A percentile compares a stretch with the other conserved stretches of the same genome.
These are phyloP conservation scores for Viridothelium virens DNA, from an alignment of 495 filamentous ascomycete genomes.

Conservation along the genomic window DNA sequence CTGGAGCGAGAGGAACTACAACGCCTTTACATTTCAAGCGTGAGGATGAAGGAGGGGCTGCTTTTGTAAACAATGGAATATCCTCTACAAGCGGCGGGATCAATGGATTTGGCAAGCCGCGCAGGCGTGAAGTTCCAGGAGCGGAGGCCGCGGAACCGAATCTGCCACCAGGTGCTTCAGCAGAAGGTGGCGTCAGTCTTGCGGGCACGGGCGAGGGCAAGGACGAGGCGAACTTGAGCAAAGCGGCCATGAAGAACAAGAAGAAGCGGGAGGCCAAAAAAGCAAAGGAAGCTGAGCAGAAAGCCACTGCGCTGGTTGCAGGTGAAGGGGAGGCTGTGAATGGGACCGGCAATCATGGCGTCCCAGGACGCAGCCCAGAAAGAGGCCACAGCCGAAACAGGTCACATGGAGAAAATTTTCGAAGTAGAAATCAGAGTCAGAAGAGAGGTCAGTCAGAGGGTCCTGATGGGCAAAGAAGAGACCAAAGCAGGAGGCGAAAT, in stretches of 20 bases:
- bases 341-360: constrained; percentile 21
- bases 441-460: constrained; percentile 26
- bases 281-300: constrained; percentile 64
- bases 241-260: constrained; percentile 92
- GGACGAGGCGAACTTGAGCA: constrained; percentile 62
- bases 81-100: constrained; percentile 45
- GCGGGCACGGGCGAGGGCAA: constrained; percentile 46
- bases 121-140: constrained; percentile 68
- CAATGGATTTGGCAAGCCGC: constrained; percentile 73
- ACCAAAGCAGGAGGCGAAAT: constrained; percentile 19
- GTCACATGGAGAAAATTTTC: constrained; percentile 1
- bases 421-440: constrained; percentile 33
- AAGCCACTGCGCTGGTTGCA: constrained; percentile 38
- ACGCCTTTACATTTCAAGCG: constrained; percentile 95
- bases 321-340: constrained; percentile 24
- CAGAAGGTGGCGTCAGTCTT: constrained; percentile 62
- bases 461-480: constrained; percentile 35
- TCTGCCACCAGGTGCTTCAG: constrained; percentile 58
- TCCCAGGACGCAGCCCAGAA: constrained; percentile 54
- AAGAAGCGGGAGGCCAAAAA: constrained; percentile 98
- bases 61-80: constrained; percentile 73
- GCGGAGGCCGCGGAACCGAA: constrained; percentile 57
- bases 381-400: constrained; percentile 44
- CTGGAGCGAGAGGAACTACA: constrained; percentile 81
- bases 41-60: constrained; percentile 91